phyloP scores from a whole-genome alignment of 2,329 filamentous ascomycete species.

The Colletotrichum costaricense region DNA sequence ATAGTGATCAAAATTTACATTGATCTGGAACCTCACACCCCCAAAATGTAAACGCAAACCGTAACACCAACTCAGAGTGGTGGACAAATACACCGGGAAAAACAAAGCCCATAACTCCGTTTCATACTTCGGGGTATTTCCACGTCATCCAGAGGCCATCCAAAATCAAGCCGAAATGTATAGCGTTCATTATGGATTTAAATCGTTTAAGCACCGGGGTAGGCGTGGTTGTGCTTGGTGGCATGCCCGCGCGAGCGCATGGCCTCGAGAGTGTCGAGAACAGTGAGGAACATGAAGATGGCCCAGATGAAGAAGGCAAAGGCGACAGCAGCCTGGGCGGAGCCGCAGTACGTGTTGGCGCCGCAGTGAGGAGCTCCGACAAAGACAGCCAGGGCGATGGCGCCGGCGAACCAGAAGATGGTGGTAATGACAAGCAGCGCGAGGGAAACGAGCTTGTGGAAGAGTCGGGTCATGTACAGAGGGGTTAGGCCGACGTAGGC shows the following conservation, averaged over 20 bases:
- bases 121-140: conserved; percentile 31
- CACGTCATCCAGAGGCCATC: conserved; percentile 15
- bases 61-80: too few relatives aligned
- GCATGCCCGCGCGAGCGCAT: conserved; percentile 54
- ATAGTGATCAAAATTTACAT: too few relatives aligned
- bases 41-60: too few relatives aligned
- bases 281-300: conserved; percentile 59
- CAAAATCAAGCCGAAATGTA: background rate
- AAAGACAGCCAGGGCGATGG: conserved; percentile 79
- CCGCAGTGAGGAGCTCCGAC: conserved; percentile 68
- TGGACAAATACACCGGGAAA: too few relatives aligned
- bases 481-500: conserved; percentile 78
- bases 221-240: conserved; percentile 32
- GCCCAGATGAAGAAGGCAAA: conserved; percentile 75
- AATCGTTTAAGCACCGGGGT: conserved; percentile 29
- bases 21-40: too few relatives aligned
- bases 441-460: conserved; percentile 74
- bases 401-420: conserved; percentile 91
- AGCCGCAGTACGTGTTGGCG: conserved; percentile 65
- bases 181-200: background rate
- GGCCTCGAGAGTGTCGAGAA: conserved; percentile 58
- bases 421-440: conserved; percentile 78
- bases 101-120: conserved; percentile 14
- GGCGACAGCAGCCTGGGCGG: conserved; percentile 71
- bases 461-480: conserved; percentile 67